Evolutionary conservation across 768 basidiomycete species (phyloP), one percentile per base, ranked within the genome.

Genomic region (Austroboletus festivus): DNA sequence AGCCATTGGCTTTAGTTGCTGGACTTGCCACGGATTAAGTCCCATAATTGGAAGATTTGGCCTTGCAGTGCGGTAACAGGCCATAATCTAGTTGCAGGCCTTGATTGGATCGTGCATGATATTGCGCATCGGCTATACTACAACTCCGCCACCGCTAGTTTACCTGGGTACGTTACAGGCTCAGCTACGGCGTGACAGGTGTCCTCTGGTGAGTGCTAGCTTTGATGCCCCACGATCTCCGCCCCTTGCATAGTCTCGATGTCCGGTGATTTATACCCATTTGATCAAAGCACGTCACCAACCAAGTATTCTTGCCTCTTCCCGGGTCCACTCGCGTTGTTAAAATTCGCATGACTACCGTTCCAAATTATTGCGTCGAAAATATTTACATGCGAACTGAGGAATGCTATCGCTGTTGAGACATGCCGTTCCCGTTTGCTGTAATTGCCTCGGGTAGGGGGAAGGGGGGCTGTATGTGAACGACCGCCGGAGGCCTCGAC

Each of bases 21-120:
- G 34, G 81, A 87, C 65, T 80, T 98, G 10, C 74, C 66, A 19
- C 78, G 81, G 9, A 93, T 98, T 62, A 87, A 80, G 55, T 86
- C 91, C 10, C 95, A 97, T 62, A 78, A 85, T 51, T 96, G 93
- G 91, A 82, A 77, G 57, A 92, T 97, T 54, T 82, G 85, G 70
- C 74, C 93, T 5, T 98, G 94, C 73, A 95, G 93, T 53, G 95
- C 95, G 11, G 79, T 93, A 34, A 94, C 90, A 0, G 95, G 94
- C 13, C 71, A 81, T 48, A 91, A 94, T 63, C 73, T 97, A 15
- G 76, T 90, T 10, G 73, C 82, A 52, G 95, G 94, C 33, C 76
- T 98, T 23, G 83, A 94, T 64, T 97, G 95, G 95, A 80, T 92
- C 21, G 91, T 96, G 16, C 77, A 80, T 31, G 91, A 96, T 55